Conservation (phyloP, 2,329 filamentous ascomycete species). For the Diaporthe citrichinensis region DNA sequence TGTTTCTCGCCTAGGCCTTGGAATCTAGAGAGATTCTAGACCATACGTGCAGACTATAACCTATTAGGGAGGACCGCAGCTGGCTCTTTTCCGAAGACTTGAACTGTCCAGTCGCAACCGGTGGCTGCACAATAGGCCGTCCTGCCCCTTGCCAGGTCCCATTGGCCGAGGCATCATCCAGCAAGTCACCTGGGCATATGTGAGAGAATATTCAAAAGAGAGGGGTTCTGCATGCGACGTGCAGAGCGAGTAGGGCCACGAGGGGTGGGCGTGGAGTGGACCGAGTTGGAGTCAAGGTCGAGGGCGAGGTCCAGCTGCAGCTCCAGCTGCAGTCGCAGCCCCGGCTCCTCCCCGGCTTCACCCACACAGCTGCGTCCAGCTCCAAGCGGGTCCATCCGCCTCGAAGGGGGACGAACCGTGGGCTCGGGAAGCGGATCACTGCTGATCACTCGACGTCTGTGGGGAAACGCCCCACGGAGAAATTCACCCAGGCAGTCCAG, state of each 20-base stretch:
- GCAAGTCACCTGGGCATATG: not conserved
- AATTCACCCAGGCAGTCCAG: slow-evolving; percentile 26
- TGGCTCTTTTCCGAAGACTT: not conserved
- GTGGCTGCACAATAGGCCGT: not conserved
- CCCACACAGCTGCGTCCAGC: not conserved
- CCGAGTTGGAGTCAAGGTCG: too few relatives aligned
- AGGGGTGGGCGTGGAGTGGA: not conserved
- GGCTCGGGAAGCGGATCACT: slow-evolving; percentile 31
- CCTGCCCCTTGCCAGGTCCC: not conserved
- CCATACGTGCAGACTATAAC: not conserved
- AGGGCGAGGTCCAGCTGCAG: not conserved
- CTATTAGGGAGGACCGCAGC: not conserved
- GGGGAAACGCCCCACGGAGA: slow-evolving; percentile 37
- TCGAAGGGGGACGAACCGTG: slow-evolving; percentile 19
- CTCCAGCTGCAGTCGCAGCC: not conserved
- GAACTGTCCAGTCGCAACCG: slow-evolving; percentile 17
- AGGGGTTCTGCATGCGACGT: not conserved
- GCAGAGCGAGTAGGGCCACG: not conserved
- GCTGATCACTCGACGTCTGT: slow-evolving; percentile 31
- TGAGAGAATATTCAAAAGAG: not conserved
- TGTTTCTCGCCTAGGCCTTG: not conserved
- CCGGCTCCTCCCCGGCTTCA: not conserved
- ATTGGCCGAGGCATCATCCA: not conserved
- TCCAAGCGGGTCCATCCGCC: slow-evolving; percentile 14
- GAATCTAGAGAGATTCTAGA: slow-evolving; percentile 17